Evolutionary conservation across 208 protist species (phyloP), one percentile per base, ranked within the genome.

Genomic region (Leptomonas pyrrhocoris): DNA sequence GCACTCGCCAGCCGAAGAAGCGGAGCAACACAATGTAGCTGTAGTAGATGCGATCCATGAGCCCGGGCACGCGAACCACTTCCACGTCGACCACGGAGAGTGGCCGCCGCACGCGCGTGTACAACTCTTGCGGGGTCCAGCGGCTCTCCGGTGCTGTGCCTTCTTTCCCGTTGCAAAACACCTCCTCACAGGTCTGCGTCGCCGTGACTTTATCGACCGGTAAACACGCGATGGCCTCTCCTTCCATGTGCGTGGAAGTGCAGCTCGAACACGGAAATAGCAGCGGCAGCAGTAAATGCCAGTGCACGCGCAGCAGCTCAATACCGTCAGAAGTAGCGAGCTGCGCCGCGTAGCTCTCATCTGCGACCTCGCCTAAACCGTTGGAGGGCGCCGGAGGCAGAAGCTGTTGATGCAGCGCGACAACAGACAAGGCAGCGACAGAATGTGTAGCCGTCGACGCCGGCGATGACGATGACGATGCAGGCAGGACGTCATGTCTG

Each of bases 21-120:
- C 89, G 89, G 9, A 96, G 80, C 18, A 96, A 69, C 4, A 92
- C 81, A n/a, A 94, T 76, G 57, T 93, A 94, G 75, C 89, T 94
- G 73, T 94, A 96, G 72, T 94, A 88, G 23, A 96, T 51, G 15
- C 89, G 84, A 50, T 96, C 92, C 74, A 94, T 79, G 48, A 86
- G 68, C 12, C 77, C 80, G 9, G 82, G 83, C 40, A 92, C 77
- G 5, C 87, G 84, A 18, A 96, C 48, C 19, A 65, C 49, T 15
- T 30, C 70, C 21, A 88, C 61, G 21, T 92, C 86, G 2, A 16
- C 46, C 42, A 34, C 67, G 3, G 77, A 62, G 12, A 86, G 63
- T 0, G 42, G 57, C 9, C 40, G 40, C n/a, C 54, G 56, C 18
- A 69, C 25, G 18, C 50, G 30, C 27, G 51, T 11, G 36, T 63